phyloP scores from a whole-genome alignment of 1,284 basidiomycete genomes.

The Ceratobasidium sp. region DNA sequence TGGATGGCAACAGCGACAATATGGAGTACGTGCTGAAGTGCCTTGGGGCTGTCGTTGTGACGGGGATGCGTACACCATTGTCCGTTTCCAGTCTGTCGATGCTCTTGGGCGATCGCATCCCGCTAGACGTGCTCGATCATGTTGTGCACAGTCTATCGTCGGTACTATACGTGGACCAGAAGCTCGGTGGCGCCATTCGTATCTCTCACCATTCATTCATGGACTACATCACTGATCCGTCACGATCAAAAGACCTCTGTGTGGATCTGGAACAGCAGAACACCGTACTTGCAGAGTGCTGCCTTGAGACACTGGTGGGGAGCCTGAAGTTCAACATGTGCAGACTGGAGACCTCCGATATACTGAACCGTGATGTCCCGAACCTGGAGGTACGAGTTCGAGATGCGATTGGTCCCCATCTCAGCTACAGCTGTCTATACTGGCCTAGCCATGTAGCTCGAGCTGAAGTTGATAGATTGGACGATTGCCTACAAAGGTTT shows the following conservation, averaged over 20 bases:
- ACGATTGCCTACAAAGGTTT: background rate
- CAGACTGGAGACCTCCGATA: background rate
- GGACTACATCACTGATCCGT: no score
- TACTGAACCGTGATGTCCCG: background rate
- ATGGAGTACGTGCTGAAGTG: background rate
- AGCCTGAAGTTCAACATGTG: background rate
- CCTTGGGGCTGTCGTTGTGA: background rate
- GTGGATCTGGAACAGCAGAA: slow-evolving; percentile 12
- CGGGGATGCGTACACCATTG: background rate
- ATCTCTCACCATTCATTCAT: slow-evolving; percentile 37
- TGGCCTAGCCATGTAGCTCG: background rate
- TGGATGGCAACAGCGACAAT: background rate
- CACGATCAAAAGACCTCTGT: slow-evolving; percentile 8
- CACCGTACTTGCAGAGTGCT: background rate
- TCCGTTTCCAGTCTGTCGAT: background rate
- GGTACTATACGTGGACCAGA: slow-evolving; percentile 28
- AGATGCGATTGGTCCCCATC: no score
- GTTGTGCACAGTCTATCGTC: slow-evolving; percentile 12
- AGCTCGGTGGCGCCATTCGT: slow-evolving; percentile 12
- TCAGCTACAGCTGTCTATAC: background rate
- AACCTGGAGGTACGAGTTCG: background rate
- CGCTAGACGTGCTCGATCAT: background rate
- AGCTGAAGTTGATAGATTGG: background rate
- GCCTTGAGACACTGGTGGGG: background rate
- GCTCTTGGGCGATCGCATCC: background rate